phyloP scores from a whole-genome alignment of 805 yeast genomes.

The Ogataea saltuana region DNA sequence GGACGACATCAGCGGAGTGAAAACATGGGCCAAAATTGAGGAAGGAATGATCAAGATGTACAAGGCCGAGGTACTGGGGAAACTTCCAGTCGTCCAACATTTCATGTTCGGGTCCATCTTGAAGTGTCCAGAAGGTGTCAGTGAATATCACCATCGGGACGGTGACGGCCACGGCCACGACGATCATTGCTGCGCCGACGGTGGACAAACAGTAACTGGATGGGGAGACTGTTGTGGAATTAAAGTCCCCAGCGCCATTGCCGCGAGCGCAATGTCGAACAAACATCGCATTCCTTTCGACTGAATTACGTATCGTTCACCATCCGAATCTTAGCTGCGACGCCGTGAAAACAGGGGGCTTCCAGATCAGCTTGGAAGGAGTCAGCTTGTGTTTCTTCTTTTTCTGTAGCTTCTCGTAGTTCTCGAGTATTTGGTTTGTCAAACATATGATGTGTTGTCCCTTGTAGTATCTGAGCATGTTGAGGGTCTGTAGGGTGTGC shows the following conservation, averaged over 20 bases:
- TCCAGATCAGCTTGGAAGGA: constrained; percentile 77
- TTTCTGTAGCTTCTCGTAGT: constrained; percentile 65
- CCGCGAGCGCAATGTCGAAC: constrained; percentile 66
- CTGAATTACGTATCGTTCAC: constrained; percentile 55
- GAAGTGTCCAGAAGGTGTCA: constrained; percentile 71
- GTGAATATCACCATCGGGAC: constrained; percentile 30
- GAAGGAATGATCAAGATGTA: constrained; percentile 97
- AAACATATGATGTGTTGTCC: constrained; percentile 91
- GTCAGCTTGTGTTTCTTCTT: constrained; percentile 76
- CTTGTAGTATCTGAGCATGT: constrained; percentile 86
- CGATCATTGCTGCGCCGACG: constrained; percentile 32
- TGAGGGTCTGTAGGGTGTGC: constrained; percentile 89
- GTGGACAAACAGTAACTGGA: constrained; percentile 41
- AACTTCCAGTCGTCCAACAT: constrained; percentile 93
- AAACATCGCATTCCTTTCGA: constrained; percentile 65
- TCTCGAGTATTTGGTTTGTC: constrained; percentile 76
- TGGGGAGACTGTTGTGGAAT: constrained; percentile 99
- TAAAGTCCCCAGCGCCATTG: constrained; percentile 91
- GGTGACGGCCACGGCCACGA: too few species aligned
- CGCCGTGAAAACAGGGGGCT: constrained; percentile 94
- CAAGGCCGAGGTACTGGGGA: constrained; percentile 85
- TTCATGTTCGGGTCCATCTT: constrained; percentile 77
- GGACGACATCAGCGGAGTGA: constrained; percentile 91
- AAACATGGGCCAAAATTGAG: constrained; percentile 84
- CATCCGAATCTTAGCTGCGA: constrained; percentile 95